Evolutionary conservation across 805 yeast species (phyloP).

Genomic region (Teunomyces stri): DNA sequence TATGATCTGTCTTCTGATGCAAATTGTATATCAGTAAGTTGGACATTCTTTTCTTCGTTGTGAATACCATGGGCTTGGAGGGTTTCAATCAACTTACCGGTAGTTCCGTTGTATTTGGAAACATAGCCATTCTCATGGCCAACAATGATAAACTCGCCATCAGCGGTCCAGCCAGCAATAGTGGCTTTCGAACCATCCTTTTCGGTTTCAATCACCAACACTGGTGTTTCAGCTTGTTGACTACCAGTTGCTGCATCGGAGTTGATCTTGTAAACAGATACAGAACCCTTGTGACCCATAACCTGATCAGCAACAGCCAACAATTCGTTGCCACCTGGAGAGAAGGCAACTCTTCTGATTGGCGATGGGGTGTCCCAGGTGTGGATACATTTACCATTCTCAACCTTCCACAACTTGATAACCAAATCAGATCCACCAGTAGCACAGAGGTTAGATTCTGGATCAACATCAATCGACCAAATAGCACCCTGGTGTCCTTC

Average conservation of each 20-base stretch:
- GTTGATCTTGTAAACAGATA: constrained; percentile 64
- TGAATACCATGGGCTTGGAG: constrained; percentile 70
- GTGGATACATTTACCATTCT: constrained; percentile 71
- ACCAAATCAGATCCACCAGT: constrained; percentile 92
- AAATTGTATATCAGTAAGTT: constrained; percentile 86
- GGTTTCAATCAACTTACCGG: constrained; percentile 66
- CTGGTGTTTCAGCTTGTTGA: constrained; percentile 53
- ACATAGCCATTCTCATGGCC: constrained; percentile 88
- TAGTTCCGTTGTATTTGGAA: constrained; percentile 71
- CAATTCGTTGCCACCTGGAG: constrained; percentile 65
- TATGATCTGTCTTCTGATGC: constrained; percentile 77
- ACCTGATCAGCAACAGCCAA: constrained; percentile 85
- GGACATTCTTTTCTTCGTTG: constrained; percentile 40
- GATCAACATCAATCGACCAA: constrained; percentile 88
- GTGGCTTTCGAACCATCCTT: constrained; percentile 61
- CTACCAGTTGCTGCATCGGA: constrained; percentile 34
- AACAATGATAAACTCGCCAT: constrained; percentile 69
- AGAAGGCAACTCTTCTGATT: constrained; percentile 86
- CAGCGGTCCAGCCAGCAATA: constrained; percentile 85
- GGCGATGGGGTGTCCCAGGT: constrained; percentile 79
- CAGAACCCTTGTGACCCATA: constrained; percentile 83
- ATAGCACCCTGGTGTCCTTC: constrained; percentile 85
- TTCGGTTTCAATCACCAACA: constrained; percentile 57
- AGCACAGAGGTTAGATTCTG: constrained; percentile 61
- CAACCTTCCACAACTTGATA: constrained; percentile 79